Percentiles rank a stretch among this genome's conserved stretches.
Conservation (phyloP, 2,329 filamentous ascomycete genomes). For the Sporothrix variecibatus region DNA sequence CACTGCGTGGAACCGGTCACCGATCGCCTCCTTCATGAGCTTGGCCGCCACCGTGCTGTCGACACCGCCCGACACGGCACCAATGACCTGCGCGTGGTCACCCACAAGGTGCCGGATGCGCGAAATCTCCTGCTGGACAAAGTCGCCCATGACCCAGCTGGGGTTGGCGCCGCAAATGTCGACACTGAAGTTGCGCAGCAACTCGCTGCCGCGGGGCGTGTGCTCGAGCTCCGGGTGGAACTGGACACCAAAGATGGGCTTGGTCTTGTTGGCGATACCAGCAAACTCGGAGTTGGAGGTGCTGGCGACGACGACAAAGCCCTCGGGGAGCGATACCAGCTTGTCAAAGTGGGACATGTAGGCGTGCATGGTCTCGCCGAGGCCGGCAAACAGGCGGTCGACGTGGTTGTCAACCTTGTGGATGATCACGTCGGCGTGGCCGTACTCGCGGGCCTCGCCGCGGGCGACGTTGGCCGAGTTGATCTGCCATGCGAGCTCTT, state of each 20-base stretch:
- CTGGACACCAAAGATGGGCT: slow-evolving; percentile 76
- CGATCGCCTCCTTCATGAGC: slow-evolving; percentile 74
- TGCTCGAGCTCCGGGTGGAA: slow-evolving; percentile 79
- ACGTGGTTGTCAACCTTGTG: slow-evolving; percentile 62
- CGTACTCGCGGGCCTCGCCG: slow-evolving; percentile 70
- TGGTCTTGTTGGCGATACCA: slow-evolving; percentile 69
- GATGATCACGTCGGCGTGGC: slow-evolving; percentile 67
- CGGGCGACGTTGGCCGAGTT: slow-evolving; percentile 61
- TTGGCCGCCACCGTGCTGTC: slow-evolving; percentile 86
- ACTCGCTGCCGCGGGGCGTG: slow-evolving; percentile 66
- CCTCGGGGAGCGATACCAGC: slow-evolving; percentile 59
- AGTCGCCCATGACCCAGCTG: slow-evolving; percentile 85
- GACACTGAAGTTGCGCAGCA: slow-evolving; percentile 82
- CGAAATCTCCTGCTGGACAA: slow-evolving; percentile 76
- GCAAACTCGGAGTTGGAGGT: slow-evolving; percentile 77
- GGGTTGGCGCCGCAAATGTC: slow-evolving; percentile 75
- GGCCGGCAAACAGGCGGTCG: slow-evolving; percentile 75
- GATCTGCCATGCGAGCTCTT: slow-evolving; percentile 30
- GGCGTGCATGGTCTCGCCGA: slow-evolving; percentile 68
- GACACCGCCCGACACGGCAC: slow-evolving; percentile 68
- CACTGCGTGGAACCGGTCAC: slow-evolving; percentile 67
- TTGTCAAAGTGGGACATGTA: slow-evolving; percentile 78
- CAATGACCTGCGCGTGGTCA: slow-evolving; percentile 71
- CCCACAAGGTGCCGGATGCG: slow-evolving; percentile 83
- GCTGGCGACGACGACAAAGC: slow-evolving; percentile 70